A percentile compares a stretch with the other conserved stretches of the same genome.
phyloP scores from a whole-genome alignment of 2,329 filamentous ascomycete genomes.

The Geosmithia flava region DNA sequence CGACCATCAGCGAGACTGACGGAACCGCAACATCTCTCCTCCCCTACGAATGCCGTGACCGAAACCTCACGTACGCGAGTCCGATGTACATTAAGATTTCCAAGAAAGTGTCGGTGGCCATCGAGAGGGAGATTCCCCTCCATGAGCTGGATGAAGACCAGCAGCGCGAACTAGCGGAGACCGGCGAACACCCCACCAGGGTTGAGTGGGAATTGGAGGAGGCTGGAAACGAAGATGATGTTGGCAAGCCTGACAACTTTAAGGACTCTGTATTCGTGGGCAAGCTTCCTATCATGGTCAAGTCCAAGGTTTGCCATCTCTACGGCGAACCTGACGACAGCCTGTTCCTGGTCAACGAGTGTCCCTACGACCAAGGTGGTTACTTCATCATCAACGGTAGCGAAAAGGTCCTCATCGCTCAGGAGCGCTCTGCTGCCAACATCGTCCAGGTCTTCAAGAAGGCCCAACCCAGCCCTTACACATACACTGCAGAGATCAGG shows the following conservation, averaged over 20 bases:
- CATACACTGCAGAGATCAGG: slow-evolving; percentile 89
- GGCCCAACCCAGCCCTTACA: slow-evolving; percentile 79
- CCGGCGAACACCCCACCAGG: slow-evolving; percentile 44
- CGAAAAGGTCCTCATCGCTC: slow-evolving; percentile 95
- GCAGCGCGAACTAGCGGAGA: slow-evolving; percentile 38
- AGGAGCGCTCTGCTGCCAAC: slow-evolving; percentile 94
- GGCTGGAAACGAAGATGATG: slow-evolving; percentile 34
- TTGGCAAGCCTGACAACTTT: slow-evolving; percentile 40
- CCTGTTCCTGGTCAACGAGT: slow-evolving; percentile 87
- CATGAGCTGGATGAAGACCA: slow-evolving; percentile 59
- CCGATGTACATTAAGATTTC: slow-evolving; percentile 83
- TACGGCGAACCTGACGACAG: slow-evolving; percentile 73
- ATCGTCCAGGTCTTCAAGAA: slow-evolving; percentile 99
- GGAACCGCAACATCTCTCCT: slow-evolving; percentile 75
- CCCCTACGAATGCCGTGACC: slow-evolving; percentile 88
- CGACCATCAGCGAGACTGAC: slow-evolving; percentile 86
- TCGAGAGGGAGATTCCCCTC: slow-evolving; percentile 57
- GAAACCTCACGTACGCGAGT: slow-evolving; percentile 90
- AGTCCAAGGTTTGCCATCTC: slow-evolving; percentile 89
- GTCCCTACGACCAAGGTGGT: slow-evolving; percentile 93
- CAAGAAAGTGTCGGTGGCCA: slow-evolving; percentile 72
- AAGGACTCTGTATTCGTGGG: slow-evolving; percentile 78
- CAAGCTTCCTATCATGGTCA: slow-evolving; percentile 95
- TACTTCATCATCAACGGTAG: slow-evolving; percentile 99
- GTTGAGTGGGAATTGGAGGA: slow-evolving; percentile 51